Percentiles rank a stretch among this genome's conserved stretches.
Evolutionary conservation across 2,329 filamentous ascomycete genomes (phyloP).

Genomic region (Herpotrichia juniperi): DNA sequence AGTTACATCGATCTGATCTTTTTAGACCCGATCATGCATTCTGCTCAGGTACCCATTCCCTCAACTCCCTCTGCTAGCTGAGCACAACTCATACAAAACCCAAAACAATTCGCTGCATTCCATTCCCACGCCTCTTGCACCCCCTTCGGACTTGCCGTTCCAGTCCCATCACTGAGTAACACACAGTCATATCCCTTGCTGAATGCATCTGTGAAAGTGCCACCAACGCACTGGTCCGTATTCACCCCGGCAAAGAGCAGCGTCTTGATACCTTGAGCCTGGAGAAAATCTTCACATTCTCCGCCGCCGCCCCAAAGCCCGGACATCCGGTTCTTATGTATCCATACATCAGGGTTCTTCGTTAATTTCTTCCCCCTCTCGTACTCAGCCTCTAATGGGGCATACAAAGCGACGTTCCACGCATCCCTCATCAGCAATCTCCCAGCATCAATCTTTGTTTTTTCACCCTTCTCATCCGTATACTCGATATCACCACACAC

Average conservation of each 20-base stretch:
- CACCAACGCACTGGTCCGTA: slow-evolving; percentile 52
- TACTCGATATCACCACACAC: slow-evolving; percentile 25
- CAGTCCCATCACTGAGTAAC: slow-evolving; percentile 49
- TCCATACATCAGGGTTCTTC: slow-evolving; percentile 29
- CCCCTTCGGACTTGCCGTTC: slow-evolving; percentile 46
- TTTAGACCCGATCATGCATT: too few relatives aligned
- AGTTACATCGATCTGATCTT: too few relatives aligned
- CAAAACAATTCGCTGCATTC: slow-evolving; percentile 48
- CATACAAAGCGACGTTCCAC: slow-evolving; percentile 50
- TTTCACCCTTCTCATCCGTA: slow-evolving; percentile 22
- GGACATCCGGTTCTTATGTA: slow-evolving; percentile 52
- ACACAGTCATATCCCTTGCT: slow-evolving; percentile 52
- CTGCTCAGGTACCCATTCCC: slow-evolving; percentile 6
- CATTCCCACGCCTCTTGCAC: slow-evolving; percentile 49
- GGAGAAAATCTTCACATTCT: slow-evolving; percentile 44
- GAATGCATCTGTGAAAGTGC: slow-evolving; percentile 50
- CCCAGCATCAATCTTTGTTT: slow-evolving; percentile 33
- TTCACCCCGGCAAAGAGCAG: slow-evolving; percentile 51
- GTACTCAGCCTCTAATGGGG: slow-evolving; percentile 44
- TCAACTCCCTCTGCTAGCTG: slow-evolving; percentile 34
- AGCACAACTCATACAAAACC: slow-evolving; percentile 46
- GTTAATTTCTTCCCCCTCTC: slow-evolving; percentile 19
- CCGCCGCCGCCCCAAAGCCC: slow-evolving; percentile 47
- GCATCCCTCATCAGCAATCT: slow-evolving; percentile 45
- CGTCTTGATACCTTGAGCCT: slow-evolving; percentile 47